phyloP scores from a whole-genome alignment of 2,329 filamentous ascomycete genomes.

The Exophiala spinifera region DNA sequence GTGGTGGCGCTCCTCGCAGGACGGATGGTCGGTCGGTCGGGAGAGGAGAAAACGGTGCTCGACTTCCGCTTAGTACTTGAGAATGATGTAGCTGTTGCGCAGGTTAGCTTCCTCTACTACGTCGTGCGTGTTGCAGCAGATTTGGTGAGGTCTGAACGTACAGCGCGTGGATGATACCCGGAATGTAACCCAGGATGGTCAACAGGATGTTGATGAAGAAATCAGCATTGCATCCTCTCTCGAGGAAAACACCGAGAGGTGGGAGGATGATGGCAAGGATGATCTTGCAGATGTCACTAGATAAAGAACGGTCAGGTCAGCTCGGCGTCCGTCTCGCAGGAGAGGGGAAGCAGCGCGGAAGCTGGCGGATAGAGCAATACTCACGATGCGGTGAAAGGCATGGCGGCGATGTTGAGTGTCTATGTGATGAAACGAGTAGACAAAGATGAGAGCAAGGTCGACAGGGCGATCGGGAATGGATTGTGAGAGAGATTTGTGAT shows the following conservation, averaged over 20 bases:
- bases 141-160: constrained; percentile 49
- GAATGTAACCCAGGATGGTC: constrained; percentile 73
- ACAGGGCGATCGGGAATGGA: neutral
- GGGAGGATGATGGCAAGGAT: constrained; percentile 87
- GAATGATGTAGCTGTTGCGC: constrained; percentile 68
- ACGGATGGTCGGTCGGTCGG: constrained; percentile 17
- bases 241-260: constrained; percentile 88
- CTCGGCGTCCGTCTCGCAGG: constrained; percentile 9
- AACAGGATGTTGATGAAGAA: constrained; percentile 90
- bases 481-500: neutral
- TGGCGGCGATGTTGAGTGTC: constrained; percentile 37
- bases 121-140: too few species aligned
- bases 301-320: constrained; percentile 14
- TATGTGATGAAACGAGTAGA: neutral
- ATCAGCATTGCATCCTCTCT: constrained; percentile 83
- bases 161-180: constrained; percentile 87
- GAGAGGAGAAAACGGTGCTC: constrained; percentile 27
- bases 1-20: constrained; percentile 26
- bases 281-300: constrained; percentile 74
- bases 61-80: constrained; percentile 67
- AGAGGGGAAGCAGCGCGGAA: constrained; percentile 5
- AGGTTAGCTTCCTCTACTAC: constrained; percentile 12
- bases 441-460: neutral
- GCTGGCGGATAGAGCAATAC: constrained; percentile 29
- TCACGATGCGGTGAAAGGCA: constrained; percentile 52